These are phyloP conservation scores for Boletus subcaerulescens DNA, from an alignment of 768 basidiomycete genomes.

Conservation along the genomic window DNA sequence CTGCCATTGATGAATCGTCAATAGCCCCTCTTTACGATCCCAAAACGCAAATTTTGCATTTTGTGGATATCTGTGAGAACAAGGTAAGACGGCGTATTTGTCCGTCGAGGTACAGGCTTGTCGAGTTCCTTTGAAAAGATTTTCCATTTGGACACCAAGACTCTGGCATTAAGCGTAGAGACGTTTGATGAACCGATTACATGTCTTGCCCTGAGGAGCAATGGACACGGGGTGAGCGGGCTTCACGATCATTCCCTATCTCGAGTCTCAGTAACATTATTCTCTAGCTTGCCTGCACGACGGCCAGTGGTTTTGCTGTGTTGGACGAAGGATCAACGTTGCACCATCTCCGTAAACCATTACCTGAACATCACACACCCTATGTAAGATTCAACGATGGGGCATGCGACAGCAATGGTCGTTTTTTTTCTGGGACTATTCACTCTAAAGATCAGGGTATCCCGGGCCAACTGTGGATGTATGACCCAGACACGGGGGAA, in stretches of 20 bases:
- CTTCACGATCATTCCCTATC: neutral
- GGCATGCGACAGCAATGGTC: slow-evolving; percentile 60
- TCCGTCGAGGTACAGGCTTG: neutral
- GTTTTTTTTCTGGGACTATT: slow-evolving; percentile 67
- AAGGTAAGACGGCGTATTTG: slow-evolving; percentile 7
- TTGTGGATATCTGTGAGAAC: slow-evolving; percentile 55
- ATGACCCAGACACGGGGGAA: slow-evolving; percentile 47
- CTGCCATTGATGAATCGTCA: neutral
- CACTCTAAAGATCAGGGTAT: slow-evolving; percentile 46
- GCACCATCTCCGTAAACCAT: slow-evolving; percentile 50
- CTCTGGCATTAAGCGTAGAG: slow-evolving; percentile 41
- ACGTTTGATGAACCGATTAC: slow-evolving; percentile 54
- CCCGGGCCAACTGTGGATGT: slow-evolving; percentile 57
- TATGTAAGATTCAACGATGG: slow-evolving; percentile 70
- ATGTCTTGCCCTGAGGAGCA: slow-evolving; percentile 52
- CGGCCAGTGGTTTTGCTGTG: slow-evolving; percentile 22
- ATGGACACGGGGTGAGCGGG: slow-evolving; percentile 26
- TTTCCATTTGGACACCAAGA: slow-evolving; percentile 40
- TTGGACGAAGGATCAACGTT: slow-evolving; percentile 34
- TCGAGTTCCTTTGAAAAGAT: slow-evolving; percentile 12
- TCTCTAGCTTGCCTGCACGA: slow-evolving; percentile 19
- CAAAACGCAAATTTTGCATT: slow-evolving; percentile 52
- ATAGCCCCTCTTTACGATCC: slow-evolving; percentile 64
- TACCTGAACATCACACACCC: slow-evolving; percentile 39
- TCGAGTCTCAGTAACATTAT: neutral